phyloP scores from a whole-genome alignment of 495 filamentous ascomycete genomes.

The Hypoxylon perforatum region DNA sequence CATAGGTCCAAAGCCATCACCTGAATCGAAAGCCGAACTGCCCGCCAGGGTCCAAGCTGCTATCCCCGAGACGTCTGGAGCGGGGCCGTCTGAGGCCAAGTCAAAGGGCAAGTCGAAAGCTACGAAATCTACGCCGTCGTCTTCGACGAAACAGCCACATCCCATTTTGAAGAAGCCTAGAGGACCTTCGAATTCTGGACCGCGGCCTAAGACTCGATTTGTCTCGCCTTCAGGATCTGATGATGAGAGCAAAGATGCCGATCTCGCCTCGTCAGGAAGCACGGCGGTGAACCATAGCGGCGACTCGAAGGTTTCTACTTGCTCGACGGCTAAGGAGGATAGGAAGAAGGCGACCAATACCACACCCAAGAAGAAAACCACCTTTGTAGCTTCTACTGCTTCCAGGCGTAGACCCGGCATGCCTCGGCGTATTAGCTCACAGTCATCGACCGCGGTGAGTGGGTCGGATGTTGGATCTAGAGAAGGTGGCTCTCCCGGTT shows the following conservation, averaged over 20 bases:
- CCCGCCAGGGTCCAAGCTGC: slow-evolving; percentile 22
- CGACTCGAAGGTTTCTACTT: slow-evolving; percentile 33
- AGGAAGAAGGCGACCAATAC: slow-evolving; percentile 35
- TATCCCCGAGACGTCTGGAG: slow-evolving; percentile 18
- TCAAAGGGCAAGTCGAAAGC: slow-evolving; percentile 25
- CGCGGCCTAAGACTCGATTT: slow-evolving; percentile 63
- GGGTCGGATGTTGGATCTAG: slow-evolving; percentile 40
- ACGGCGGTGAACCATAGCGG: slow-evolving; percentile 43
- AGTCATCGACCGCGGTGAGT: slow-evolving; percentile 47
- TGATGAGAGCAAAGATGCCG: slow-evolving; percentile 37
- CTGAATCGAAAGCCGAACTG: slow-evolving; percentile 32
- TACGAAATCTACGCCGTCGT: slow-evolving; percentile 29
- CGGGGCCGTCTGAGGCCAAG: slow-evolving; percentile 24
- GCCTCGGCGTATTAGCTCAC: slow-evolving; percentile 54
- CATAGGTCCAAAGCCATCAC: slow-evolving; percentile 38
- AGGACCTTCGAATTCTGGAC: slow-evolving; percentile 60
- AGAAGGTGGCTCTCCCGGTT: slow-evolving; percentile 36
- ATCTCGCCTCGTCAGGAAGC: slow-evolving; percentile 32
- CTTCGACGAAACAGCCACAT: slow-evolving; percentile 48
- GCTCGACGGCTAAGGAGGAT: slow-evolving; percentile 41
- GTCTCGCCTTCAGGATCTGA: slow-evolving; percentile 58
- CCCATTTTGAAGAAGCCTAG: slow-evolving; percentile 66
- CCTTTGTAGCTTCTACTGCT: slow-evolving; percentile 49
- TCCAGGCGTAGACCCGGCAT: slow-evolving; percentile 52
- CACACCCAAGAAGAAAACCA: slow-evolving; percentile 47